phyloP scores from a whole-genome alignment of 2,329 filamentous ascomycete species.

The Colletotrichum filicis region DNA sequence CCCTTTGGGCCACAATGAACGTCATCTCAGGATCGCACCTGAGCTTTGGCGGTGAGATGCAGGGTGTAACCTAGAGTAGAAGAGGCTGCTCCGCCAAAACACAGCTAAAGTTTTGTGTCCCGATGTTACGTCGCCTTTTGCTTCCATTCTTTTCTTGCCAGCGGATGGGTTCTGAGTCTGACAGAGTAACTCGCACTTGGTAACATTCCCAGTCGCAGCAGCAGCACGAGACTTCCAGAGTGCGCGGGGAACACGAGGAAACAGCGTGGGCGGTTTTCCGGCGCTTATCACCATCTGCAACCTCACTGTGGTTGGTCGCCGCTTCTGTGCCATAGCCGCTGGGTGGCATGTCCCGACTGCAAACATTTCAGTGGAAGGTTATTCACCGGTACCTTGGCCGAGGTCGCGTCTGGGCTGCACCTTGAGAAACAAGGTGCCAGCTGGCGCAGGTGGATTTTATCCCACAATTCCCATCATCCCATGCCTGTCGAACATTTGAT shows the following conservation, averaged over 20 bases:
- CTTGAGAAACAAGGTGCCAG: not conserved
- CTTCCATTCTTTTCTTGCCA: not conserved
- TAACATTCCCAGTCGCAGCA: no score
- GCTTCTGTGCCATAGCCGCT: no score
- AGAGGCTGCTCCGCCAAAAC: not conserved
- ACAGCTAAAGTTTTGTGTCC: not conserved
- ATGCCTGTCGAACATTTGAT: not conserved
- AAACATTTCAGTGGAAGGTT: not conserved
- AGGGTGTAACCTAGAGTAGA: not conserved
- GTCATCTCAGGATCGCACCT: not conserved
- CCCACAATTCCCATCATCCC: not conserved
- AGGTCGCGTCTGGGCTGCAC: not conserved
- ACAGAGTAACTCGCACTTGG: no score
- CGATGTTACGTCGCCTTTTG: not conserved
- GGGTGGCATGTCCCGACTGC: not conserved
- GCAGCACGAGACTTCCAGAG: no score
- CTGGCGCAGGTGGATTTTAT: not conserved
- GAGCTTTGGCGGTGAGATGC: not conserved
- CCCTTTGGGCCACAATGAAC: not conserved
- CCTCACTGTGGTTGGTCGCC: no score
- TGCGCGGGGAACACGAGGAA: not conserved
- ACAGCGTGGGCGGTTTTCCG: not conserved
- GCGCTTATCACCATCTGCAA: no score
- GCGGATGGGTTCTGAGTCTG: no score
- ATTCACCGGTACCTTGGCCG: not conserved